Evolutionary conservation across 2,329 filamentous ascomycete species (phyloP).

Genomic region (Neonectria neomacrospora): DNA sequence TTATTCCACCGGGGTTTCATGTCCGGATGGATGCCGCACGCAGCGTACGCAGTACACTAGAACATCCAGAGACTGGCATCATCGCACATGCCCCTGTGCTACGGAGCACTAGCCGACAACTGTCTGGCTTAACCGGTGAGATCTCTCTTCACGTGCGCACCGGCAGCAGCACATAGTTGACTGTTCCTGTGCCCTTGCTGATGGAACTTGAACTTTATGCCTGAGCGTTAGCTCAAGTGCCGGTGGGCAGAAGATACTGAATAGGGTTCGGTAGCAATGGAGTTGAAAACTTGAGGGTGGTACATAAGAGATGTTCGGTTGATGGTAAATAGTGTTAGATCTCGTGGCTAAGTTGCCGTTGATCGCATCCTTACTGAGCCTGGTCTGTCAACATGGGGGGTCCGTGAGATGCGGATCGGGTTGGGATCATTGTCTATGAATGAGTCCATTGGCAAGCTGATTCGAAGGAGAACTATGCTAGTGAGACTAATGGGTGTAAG

Average conservation of each 20-base stretch:
- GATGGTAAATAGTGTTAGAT: not conserved
- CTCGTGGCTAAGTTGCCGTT: not conserved
- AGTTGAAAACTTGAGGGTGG: not conserved
- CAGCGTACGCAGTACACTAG: not conserved
- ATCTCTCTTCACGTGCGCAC: slow-evolving; percentile 4
- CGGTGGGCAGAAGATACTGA: slow-evolving; percentile 2
- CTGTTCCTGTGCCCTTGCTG: not conserved
- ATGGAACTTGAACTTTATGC: not conserved
- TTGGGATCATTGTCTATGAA: slow-evolving; percentile 8
- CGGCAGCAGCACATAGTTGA: not conserved
- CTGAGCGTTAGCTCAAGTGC: slow-evolving; percentile 3
- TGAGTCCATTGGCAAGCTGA: slow-evolving; percentile 18
- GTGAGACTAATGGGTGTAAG: not conserved
- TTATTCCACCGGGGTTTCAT: slow-evolving; percentile 26
- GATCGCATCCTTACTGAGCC: slow-evolving; percentile 5
- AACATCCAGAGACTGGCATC: slow-evolving; percentile 7
- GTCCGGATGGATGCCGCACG: slow-evolving; percentile 11
- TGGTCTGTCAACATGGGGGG: slow-evolving; percentile 11
- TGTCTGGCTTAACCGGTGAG: slow-evolving; percentile 6
- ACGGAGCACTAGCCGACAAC: not conserved
- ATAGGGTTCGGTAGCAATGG: slow-evolving; percentile 18
- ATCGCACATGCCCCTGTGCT: not conserved
- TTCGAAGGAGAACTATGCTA: slow-evolving; percentile 17
- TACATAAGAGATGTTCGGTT: not conserved
- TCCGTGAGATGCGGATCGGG: slow-evolving; percentile 9